phyloP scores from a whole-genome alignment of 1,284 basidiomycete species.

The Pseudozyma thailandica region DNA sequence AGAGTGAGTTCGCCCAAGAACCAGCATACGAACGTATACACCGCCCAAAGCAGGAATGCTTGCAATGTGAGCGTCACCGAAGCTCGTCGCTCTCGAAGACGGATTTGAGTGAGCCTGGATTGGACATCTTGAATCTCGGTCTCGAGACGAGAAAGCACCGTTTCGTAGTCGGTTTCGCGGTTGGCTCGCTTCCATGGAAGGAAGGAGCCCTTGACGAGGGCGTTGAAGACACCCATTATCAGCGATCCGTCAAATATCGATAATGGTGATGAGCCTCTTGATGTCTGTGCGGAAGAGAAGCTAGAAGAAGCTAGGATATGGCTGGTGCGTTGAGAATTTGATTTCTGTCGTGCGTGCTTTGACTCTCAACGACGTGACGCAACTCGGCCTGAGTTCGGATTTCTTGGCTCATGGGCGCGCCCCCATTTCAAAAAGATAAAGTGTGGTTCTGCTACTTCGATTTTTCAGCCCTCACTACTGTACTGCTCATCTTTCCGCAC shows the following conservation, averaged over 20 bases:
- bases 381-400: too few relatives aligned
- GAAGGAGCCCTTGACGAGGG: slow-evolving; percentile 41
- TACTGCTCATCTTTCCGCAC: too few relatives aligned
- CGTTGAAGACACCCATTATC: slow-evolving; percentile 50
- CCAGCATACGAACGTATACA: slow-evolving; percentile 86
- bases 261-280: not conserved
- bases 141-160: slow-evolving; percentile 70
- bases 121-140: slow-evolving; percentile 73
- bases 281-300: too few relatives aligned
- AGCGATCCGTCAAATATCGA: not conserved
- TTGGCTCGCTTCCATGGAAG: slow-evolving; percentile 42
- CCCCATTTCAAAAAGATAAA: not conserved
- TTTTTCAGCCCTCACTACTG: not conserved
- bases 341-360: too few relatives aligned
- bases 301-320: too few relatives aligned
- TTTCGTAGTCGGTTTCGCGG: slow-evolving; percentile 71
- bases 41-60: slow-evolving; percentile 80
- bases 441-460: not conserved
- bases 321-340: too few relatives aligned
- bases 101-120: slow-evolving; percentile 84
- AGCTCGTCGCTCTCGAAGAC: slow-evolving; percentile 83
- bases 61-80: slow-evolving; percentile 84
- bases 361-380: too few relatives aligned
- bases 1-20: slow-evolving; percentile 63
- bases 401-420: too few relatives aligned